Base-by-base conservation (phyloP, 495 filamentous ascomycete genomes). In the Tuber borchii region DNA sequence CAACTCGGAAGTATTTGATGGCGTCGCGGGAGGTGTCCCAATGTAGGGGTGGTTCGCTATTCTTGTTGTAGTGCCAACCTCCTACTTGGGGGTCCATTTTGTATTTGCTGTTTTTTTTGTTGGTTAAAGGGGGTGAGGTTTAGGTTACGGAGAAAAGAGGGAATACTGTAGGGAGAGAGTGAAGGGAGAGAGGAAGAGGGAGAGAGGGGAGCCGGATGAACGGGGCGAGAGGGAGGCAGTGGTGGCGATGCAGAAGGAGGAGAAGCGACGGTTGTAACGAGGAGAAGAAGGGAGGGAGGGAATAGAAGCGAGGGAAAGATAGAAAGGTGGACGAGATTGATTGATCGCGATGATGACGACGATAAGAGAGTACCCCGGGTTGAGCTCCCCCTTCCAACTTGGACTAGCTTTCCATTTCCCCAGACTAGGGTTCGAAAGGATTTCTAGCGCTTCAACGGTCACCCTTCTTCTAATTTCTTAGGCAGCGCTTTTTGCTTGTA, bases 51-150 rank as follows among this genome's bases (percentile, higher is more conserved):
- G 78, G 78, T 2, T 77, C 78, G 16, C 76, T 78, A 31, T 74
- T 72, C 22, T 70, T 78, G 70, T 79, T 79, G 40, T 79, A 79
- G 31, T 79, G 76, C 78, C 78, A 79, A 26, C 78, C 56, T 65
- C 56, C 78, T 45, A 70, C 70, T 61, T 72, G 45, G 14, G 76
- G 70, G 69, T 74, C 69, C 78, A 79, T 79, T 75, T 74, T 56
- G 22, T 56, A n/a, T n/a, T 56, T 56, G 22, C 31, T 65, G 3
- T 31, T 65, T 16, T 31, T 65, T 65, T 31, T 65, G 51, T 65
- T 31, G n/a, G n/a, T 56, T 56, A 17, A 56, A 22, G 48, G 20
- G n/a, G n/a, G 51, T 56, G 26, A 26, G 26, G 56, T 17, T 65
- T 65, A 31, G 56, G n/a, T 31, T 31, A 31, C 16, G 56, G 56